A percentile compares a stretch with the other conserved stretches of the same genome.
Evolutionary conservation across 441 rosid genomes (phyloP).

Genomic region (Adansonia madagascariensis): DNA sequence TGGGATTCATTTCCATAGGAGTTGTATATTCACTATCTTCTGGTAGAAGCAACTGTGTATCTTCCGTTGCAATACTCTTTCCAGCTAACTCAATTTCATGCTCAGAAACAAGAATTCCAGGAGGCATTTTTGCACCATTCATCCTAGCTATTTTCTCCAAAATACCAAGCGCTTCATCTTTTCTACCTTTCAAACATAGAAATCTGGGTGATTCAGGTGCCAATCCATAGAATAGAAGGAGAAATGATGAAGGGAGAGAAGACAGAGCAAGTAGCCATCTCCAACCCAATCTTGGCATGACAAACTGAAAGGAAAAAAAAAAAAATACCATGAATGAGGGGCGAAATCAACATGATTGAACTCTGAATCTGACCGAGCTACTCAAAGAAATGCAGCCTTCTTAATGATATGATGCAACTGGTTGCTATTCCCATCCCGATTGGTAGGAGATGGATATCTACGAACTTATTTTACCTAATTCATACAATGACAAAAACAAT

Average conservation of each 20-base stretch:
- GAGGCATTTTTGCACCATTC: slow-evolving; percentile 58
- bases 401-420: neutral
- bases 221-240: slow-evolving; percentile 60
- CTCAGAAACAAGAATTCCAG: slow-evolving; percentile 62
- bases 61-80: slow-evolving; percentile 44
- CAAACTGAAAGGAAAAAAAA: slow-evolving; percentile 52
- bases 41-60: slow-evolving; percentile 43
- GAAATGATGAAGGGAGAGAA: slow-evolving; percentile 62
- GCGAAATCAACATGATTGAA: neutral
- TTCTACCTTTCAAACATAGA: slow-evolving; percentile 62
- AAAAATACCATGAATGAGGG: neutral
- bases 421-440: neutral
- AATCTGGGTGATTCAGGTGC: slow-evolving; percentile 80
- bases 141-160: slow-evolving; percentile 60
- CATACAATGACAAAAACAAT: neutral
- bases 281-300: slow-evolving; percentile 78
- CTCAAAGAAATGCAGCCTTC: neutral
- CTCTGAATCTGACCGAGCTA: neutral
- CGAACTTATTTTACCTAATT: neutral
- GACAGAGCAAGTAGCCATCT: slow-evolving; percentile 85
- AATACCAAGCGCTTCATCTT: slow-evolving; percentile 53
- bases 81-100: slow-evolving; percentile 51
- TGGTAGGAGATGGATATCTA: neutral
- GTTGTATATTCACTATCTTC: slow-evolving; percentile 30
- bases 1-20: slow-evolving; percentile 38